Evolutionary conservation across 805 yeast genomes (phyloP).

Genomic region (Saccharomycopsis fibuligera): DNA sequence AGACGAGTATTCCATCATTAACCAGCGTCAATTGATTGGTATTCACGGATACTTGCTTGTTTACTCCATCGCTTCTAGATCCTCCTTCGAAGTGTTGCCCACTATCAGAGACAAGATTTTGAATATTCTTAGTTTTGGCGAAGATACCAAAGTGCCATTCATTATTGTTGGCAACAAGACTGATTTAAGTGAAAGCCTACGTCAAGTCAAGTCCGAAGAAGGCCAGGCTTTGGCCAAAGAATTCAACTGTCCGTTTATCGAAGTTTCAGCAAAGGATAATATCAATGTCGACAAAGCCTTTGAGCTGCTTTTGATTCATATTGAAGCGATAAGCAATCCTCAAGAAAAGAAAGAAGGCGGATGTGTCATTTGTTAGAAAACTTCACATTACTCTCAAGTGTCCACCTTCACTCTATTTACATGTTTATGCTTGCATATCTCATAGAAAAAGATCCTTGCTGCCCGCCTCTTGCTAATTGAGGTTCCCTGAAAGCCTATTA

Average conservation of each 20-base stretch:
- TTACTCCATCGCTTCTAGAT: slow-evolving; percentile 72
- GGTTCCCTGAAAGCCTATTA: too few species aligned
- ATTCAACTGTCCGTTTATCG: slow-evolving; percentile 68
- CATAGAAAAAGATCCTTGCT: too few species aligned
- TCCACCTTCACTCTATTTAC: too few species aligned
- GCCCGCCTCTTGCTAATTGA: too few species aligned
- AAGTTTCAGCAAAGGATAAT: slow-evolving; percentile 76
- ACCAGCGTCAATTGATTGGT: slow-evolving; percentile 71
- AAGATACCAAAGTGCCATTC: slow-evolving; percentile 63
- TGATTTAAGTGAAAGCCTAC: slow-evolving; percentile 47
- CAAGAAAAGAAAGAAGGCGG: slow-evolving; percentile 13
- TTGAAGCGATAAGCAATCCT: slow-evolving; percentile 36
- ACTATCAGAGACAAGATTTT: slow-evolving; percentile 78
- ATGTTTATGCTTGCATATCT: too few species aligned
- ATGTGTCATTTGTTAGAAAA: slow-evolving; percentile 10
- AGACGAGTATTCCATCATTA: slow-evolving; percentile 79
- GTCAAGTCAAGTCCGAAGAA: slow-evolving; percentile 58
- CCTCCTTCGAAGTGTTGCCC: slow-evolving; percentile 70
- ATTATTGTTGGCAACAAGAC: slow-evolving; percentile 72
- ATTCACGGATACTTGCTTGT: slow-evolving; percentile 79
- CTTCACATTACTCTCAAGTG: too few species aligned
- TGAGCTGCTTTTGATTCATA: slow-evolving; percentile 50
- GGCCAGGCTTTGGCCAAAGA: slow-evolving; percentile 56
- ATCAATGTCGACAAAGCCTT: slow-evolving; percentile 61
- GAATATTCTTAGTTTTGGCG: slow-evolving; percentile 37